A percentile compares a stretch with the other conserved stretches of the same genome.
Evolutionary conservation across 352 stramenopile species (phyloP).

Genomic region (Pythium grandisporangium): DNA sequence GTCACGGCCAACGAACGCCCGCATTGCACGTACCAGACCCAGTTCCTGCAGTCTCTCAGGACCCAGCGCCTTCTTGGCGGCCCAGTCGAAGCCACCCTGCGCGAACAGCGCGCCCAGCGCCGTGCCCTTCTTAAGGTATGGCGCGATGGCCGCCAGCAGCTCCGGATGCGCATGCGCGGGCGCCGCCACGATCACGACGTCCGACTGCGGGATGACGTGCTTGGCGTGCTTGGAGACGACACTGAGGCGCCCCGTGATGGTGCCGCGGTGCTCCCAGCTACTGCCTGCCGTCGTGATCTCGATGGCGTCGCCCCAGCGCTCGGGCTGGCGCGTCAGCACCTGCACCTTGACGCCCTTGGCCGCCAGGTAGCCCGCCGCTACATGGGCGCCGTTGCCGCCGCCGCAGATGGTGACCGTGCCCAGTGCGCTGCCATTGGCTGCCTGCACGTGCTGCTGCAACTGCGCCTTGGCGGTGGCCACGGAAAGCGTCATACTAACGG

Average conservation of each 20-base stretch:
- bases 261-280: conserved; percentile 79
- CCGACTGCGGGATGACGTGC: conserved; percentile 77
- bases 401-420: conserved; percentile 87
- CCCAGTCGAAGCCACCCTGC: conserved; percentile 91
- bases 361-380: conserved; percentile 83
- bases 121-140: conserved; percentile 80
- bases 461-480: conserved; percentile 62
- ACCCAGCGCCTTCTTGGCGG: conserved; percentile 81
- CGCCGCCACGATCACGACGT: conserved; percentile 87
- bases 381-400: conserved; percentile 88
- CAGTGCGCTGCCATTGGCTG: conserved; percentile 12
- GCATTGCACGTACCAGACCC: conserved; percentile 33
- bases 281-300: conserved; percentile 76
- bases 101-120: conserved; percentile 85
- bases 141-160: conserved; percentile 68
- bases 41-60: conserved; percentile 37
- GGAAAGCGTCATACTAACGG: conserved; percentile 80
- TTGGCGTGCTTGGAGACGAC: conserved; percentile 78
- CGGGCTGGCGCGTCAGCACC: conserved; percentile 73
- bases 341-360: conserved; percentile 77
- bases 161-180: conserved; percentile 83
- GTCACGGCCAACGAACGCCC: conserved; percentile 3
- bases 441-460: conserved; percentile 40
- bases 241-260: conserved; percentile 57
- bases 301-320: conserved; percentile 70